Evolutionary conservation across 345 rosid genomes (phyloP).

Genomic region (Arabidopsis suecica): DNA sequence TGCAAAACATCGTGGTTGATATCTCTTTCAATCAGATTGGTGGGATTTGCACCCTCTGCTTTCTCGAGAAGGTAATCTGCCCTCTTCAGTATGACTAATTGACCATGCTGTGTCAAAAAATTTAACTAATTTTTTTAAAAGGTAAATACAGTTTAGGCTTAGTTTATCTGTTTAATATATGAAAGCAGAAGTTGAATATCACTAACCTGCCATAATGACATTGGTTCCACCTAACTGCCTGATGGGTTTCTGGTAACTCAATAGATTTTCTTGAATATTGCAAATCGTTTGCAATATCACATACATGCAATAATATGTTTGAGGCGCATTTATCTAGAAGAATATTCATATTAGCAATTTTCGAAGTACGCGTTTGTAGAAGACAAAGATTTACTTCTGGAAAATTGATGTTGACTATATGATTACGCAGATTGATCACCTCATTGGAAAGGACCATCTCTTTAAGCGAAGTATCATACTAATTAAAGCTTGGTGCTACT

Average conservation of each 20-base stretch:
- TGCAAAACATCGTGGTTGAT: constrained; percentile 85
- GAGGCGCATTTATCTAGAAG: constrained; percentile 5
- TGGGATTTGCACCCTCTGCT: constrained; percentile 85
- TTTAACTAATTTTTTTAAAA: constrained; percentile 8
- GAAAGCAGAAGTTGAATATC: neutral
- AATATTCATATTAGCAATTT: neutral
- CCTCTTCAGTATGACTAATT: constrained; percentile 32
- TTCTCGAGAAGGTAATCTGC: constrained; percentile 79
- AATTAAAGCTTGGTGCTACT: constrained; percentile 93
- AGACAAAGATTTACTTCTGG: constrained; percentile 22
- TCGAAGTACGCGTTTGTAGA: neutral
- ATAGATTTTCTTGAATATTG: constrained; percentile 6
- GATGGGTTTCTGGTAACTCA: neutral
- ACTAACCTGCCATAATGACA: constrained; percentile 9
- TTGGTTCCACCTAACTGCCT: neutral
- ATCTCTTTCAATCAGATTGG: constrained; percentile 93
- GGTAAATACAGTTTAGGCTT: constrained; percentile 18
- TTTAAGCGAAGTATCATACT: constrained; percentile 86
- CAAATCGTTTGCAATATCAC: constrained; percentile 1
- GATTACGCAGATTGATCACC: constrained; percentile 63
- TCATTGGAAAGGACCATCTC: constrained; percentile 77
- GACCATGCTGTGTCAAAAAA: constrained; percentile 32
- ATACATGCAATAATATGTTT: constrained; percentile 7
- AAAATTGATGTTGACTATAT: constrained; percentile 32
- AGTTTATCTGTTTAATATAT: neutral